phyloP scores from a whole-genome alignment of 768 basidiomycete genomes.

The Xerocomellus amylosporus region DNA sequence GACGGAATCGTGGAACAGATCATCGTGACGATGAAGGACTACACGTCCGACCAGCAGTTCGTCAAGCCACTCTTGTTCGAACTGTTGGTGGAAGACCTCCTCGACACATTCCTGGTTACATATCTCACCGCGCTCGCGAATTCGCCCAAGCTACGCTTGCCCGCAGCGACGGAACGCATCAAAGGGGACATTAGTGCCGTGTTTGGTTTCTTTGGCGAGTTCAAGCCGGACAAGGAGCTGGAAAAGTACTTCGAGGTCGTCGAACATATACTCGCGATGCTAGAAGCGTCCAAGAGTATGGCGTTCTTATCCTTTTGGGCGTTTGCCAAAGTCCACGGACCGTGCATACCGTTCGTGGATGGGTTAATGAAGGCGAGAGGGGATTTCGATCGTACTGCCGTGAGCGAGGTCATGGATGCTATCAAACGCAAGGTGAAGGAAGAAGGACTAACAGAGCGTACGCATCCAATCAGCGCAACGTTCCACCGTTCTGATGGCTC shows the following conservation, averaged over 20 bases:
- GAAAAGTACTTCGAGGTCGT: constrained; percentile 83
- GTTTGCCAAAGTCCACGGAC: constrained; percentile 92
- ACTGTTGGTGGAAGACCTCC: constrained; percentile 85
- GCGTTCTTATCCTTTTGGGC: constrained; percentile 91
- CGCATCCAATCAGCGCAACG: constrained; percentile 32
- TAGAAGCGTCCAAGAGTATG: constrained; percentile 85
- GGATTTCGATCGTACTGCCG: constrained; percentile 86
- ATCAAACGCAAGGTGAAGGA: constrained; percentile 91
- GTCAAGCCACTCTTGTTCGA: constrained; percentile 91
- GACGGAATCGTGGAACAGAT: constrained; percentile 85
- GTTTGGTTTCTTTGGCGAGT: constrained; percentile 75
- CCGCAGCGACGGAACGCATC: constrained; percentile 79
- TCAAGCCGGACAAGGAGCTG: constrained; percentile 77
- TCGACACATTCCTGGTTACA: constrained; percentile 84
- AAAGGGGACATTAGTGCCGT: constrained; percentile 75
- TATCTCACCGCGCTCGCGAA: constrained; percentile 88
- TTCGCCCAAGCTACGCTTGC: constrained; percentile 82
- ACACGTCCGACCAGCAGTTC: constrained; percentile 90
- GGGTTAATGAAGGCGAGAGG: constrained; percentile 84
- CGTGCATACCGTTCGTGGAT: constrained; percentile 89
- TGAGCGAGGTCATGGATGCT: constrained; percentile 90
- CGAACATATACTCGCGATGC: constrained; percentile 75
- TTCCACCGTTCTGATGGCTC: not conserved
- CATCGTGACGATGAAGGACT: constrained; percentile 93
- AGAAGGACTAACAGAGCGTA: constrained; percentile 78